Base-by-base conservation (phyloP, 257 asterid genomes). In the Solanum rostratum region DNA sequence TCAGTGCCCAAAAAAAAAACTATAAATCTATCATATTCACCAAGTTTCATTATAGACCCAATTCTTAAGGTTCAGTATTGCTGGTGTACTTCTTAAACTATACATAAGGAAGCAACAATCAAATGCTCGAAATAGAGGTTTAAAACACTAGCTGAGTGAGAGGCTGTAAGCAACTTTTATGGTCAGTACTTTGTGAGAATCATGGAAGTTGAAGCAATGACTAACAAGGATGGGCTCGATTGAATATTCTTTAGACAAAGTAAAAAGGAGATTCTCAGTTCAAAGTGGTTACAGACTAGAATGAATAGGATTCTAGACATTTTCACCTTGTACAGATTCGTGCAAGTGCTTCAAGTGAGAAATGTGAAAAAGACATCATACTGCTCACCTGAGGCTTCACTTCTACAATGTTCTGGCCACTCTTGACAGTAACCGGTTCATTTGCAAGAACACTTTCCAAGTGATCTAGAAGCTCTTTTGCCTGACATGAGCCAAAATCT, bases 381-480 rank as follows among this genome's bases (percentile, higher is more conserved):
- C 9, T 79, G 50, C 90, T 84, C 46, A 93, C 98, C 98, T 92
- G 98, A 84, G 98, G 98, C 86, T 94, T 93, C 43, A 94, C 98
- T 91, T 94, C 97, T 14, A 94, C 94, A 73, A 92, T 89, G 92
- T 92, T 82, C 76, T 88, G 97, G 63, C 97, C 95, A 54, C 96
- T 91, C 90, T 94, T 94, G 88, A 94, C 97, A 2, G 97, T 88
- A 84, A 94, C 98, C 2, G 98, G 98, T 86, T 94, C 97, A 65
- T 94, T 94, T 33, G 97, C 92, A 60, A 94, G 95, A 81, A 93
- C 98, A 39, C 98, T 93, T 88, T 92, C 94, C 39, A 93, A 92
- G 89, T 94, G 98, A 89, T 94, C 96, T 22, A 88, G 91, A 84
- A 94, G 96, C 93, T 94, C 98, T 88, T 93, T 94, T 62, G 98